Percentiles rank a stretch among this genome's conserved stretches.
These are phyloP conservation scores for Blastocystis hominis DNA, from an alignment of 352 stramenopile species.

Conservation along the genomic window DNA sequence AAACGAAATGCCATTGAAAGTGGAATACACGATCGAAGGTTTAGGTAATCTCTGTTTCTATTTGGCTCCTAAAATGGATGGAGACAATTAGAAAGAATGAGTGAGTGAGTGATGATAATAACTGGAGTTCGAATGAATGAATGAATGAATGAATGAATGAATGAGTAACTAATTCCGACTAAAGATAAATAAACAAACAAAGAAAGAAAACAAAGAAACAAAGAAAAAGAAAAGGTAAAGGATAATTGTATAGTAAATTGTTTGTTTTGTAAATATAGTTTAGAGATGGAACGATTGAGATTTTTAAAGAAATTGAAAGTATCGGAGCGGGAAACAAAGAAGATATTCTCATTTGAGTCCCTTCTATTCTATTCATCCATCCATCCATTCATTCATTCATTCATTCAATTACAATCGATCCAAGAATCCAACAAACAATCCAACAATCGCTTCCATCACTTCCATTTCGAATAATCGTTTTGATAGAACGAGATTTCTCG, in stretches of 20 bases:
- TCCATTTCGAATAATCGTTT: slow-evolving; percentile 32
- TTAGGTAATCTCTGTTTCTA: slow-evolving; percentile 96
- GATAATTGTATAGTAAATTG: slow-evolving; percentile 4
- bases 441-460: too few relatives aligned
- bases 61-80: slow-evolving; percentile 97
- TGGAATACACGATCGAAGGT: slow-evolving; percentile 95
- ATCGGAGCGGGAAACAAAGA: not conserved
- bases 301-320: not conserved
- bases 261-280: not conserved
- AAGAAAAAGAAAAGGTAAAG: too few relatives aligned
- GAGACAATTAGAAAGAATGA: too few relatives aligned
- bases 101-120: too few relatives aligned
- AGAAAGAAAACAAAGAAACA: too few relatives aligned
- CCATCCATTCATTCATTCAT: not conserved
- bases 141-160: too few relatives aligned
- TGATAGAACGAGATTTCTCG: not conserved
- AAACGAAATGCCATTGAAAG: slow-evolving; percentile 88
- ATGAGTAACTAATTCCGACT: too few relatives aligned
- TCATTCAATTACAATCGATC: too few relatives aligned
- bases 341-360: not conserved
- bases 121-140: too few relatives aligned
- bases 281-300: not conserved
- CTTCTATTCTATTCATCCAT: not conserved
- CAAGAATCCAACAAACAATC: too few relatives aligned
- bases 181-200: too few relatives aligned